A percentile compares a stretch with the other conserved stretches of the same genome.
phyloP scores from a whole-genome alignment of 495 filamentous ascomycete species.

The Aspergillus asperescens region DNA sequence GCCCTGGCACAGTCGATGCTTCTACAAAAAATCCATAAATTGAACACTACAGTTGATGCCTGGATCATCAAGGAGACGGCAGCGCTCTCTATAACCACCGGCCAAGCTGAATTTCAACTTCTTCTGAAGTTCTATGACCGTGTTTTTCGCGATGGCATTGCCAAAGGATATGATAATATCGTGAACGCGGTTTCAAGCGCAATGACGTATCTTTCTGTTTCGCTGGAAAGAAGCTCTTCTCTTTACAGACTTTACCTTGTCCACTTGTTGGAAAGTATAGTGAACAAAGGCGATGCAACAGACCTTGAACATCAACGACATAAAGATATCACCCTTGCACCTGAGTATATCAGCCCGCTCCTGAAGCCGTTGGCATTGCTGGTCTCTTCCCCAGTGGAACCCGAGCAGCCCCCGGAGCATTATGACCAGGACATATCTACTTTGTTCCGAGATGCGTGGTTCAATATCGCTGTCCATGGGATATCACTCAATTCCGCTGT shows the following conservation, averaged over 20 bases:
- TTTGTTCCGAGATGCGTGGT: constrained; percentile 89
- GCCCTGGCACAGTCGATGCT: constrained; percentile 95
- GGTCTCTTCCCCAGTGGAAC: constrained; percentile 51
- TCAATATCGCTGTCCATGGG: constrained; percentile 91
- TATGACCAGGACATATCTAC: constrained; percentile 61
- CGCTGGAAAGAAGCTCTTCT: constrained; percentile 58
- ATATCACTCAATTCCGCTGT: constrained; percentile 68
- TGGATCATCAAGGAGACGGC: constrained; percentile 80
- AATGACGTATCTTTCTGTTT: constrained; percentile 68
- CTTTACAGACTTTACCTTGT: constrained; percentile 73
- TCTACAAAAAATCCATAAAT: constrained; percentile 81
- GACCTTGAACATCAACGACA: constrained; percentile 57
- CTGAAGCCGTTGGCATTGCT: constrained; percentile 75
- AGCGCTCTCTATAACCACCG: constrained; percentile 66
- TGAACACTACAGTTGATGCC: constrained; percentile 69
- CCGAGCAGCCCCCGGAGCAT: constrained; percentile 27
- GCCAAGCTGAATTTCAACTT: constrained; percentile 70
- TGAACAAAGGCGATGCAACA: constrained; percentile 76
- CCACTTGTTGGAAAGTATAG: constrained; percentile 79
- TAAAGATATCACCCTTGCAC: constrained; percentile 69
- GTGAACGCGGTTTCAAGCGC: constrained; percentile 48
- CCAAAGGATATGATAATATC: constrained; percentile 53
- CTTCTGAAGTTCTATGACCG: constrained; percentile 77
- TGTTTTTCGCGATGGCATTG: constrained; percentile 62
- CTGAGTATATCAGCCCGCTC: constrained; percentile 77